phyloP scores from a whole-genome alignment of 2,329 filamentous ascomycete genomes.

The Cyphellophora attinorum region DNA sequence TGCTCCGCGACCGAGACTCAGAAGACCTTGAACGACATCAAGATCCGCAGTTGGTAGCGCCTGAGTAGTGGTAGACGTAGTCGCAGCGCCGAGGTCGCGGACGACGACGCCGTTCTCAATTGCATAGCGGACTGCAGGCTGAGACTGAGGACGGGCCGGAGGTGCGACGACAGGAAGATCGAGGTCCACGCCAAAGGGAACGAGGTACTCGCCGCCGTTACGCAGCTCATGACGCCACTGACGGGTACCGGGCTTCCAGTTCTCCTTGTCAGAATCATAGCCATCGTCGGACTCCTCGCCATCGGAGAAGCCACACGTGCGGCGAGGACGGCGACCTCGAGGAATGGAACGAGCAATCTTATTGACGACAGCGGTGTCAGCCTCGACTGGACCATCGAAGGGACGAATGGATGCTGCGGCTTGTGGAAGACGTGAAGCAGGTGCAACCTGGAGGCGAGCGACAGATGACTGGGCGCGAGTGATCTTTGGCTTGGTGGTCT shows the following conservation, averaged over 20 bases:
- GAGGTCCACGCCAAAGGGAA: no score
- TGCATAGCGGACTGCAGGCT: no score
- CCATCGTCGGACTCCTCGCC: no score
- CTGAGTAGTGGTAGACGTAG: no score
- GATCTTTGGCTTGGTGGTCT: slow-evolving; percentile 49
- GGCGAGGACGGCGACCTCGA: slow-evolving; percentile 34
- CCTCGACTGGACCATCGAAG: slow-evolving; percentile 19
- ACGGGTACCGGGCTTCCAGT: slow-evolving; percentile 55
- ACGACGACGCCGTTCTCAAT: no score
- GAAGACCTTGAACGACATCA: slow-evolving; percentile 75
- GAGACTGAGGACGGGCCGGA: no score
- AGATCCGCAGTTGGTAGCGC: no score
- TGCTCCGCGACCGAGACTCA: slow-evolving; percentile 81
- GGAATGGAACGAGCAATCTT: slow-evolving; percentile 20
- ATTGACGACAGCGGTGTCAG: slow-evolving; percentile 19
- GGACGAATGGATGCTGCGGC: slow-evolving; percentile 12
- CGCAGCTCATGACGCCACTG: slow-evolving; percentile 41
- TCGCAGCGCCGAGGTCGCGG: no score
- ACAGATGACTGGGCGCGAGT: slow-evolving; percentile 53
- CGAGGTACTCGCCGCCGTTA: no score
- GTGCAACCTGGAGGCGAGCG: slow-evolving; percentile 46
- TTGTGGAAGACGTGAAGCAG: slow-evolving; percentile 28
- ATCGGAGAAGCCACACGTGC: no score
- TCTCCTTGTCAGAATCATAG: slow-evolving; percentile 88
- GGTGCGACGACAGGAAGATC: no score